Conservation (phyloP, 2,329 filamentous ascomycete genomes). For the Setomelanomma holmii region DNA sequence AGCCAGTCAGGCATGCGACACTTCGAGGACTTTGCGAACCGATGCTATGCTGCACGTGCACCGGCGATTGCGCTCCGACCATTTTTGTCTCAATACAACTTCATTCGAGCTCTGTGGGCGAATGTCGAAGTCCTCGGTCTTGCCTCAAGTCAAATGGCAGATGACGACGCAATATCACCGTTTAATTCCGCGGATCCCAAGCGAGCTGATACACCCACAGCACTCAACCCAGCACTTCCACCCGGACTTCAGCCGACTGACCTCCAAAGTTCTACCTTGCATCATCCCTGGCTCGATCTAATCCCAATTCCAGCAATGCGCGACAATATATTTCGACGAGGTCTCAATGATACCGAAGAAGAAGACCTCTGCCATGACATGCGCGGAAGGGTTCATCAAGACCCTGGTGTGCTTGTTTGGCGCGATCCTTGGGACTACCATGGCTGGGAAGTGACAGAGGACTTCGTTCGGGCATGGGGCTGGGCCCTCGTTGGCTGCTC, state of each 20-base stretch:
- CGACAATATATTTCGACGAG: neutral
- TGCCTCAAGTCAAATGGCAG: neutral
- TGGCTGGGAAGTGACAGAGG: neutral
- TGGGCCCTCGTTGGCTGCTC: neutral
- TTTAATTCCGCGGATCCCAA: neutral
- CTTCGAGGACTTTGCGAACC: neutral
- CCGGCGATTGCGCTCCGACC: neutral
- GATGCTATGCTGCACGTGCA: neutral
- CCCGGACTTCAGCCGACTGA: neutral
- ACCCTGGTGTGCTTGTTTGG: neutral
- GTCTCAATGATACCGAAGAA: neutral
- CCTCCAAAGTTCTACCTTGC: neutral
- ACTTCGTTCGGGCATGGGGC: neutral
- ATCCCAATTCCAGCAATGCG: neutral
- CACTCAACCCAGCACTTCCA: neutral
- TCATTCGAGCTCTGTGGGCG: neutral
- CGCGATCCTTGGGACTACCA: neutral
- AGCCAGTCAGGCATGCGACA: neutral
- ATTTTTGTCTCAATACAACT: neutral
- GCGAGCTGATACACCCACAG: neutral
- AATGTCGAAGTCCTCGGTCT: neutral
- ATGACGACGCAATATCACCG: neutral
- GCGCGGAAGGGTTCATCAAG: neutral
- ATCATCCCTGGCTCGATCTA: neutral
- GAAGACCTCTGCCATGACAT: neutral